These are phyloP conservation scores for Penicillium maclennaniae DNA, from an alignment of 495 filamentous ascomycete species.

Conservation along the genomic window DNA sequence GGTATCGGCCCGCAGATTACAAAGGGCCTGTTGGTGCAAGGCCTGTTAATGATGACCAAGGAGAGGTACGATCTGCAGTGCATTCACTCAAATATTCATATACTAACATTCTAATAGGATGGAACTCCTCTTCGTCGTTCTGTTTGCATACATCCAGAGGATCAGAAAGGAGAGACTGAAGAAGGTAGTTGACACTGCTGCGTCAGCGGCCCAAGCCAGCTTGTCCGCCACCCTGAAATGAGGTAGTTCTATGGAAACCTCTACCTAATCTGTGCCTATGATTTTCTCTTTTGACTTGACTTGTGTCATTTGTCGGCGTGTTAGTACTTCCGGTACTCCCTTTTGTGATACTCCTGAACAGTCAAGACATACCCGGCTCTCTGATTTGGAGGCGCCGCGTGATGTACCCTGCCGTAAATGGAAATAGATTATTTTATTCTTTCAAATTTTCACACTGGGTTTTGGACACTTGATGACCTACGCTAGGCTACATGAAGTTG, in stretches of 20 bases:
- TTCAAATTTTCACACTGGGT: background rate
- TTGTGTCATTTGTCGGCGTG: constrained; percentile 20
- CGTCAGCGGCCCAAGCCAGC: constrained; percentile 38
- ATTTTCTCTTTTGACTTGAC: constrained; percentile 6
- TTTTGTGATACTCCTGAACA: constrained; percentile 11
- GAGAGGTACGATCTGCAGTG: constrained; percentile 63
- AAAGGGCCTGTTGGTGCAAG: constrained; percentile 92
- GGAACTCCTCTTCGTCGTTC: constrained; percentile 82
- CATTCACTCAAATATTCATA: background rate
- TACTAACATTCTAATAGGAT: constrained; percentile 55
- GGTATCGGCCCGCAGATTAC: constrained; percentile 91
- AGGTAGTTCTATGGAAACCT: background rate
- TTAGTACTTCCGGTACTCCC: constrained; percentile 14
- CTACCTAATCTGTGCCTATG: constrained; percentile 9
- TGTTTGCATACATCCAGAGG: constrained; percentile 76
- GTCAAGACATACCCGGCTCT: constrained; percentile 15
- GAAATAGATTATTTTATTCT: background rate
- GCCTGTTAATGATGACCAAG: constrained; percentile 98
- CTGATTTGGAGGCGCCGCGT: background rate
- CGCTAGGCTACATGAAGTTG: background rate
- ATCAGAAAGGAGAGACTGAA: constrained; percentile 67
- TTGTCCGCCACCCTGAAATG: constrained; percentile 46
- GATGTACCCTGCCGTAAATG: background rate
- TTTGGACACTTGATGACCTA: background rate
- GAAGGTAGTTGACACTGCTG: constrained; percentile 54